Base-by-base conservation (phyloP, 108 stramenopile species). In the Discostella pseudostelligera region DNA sequence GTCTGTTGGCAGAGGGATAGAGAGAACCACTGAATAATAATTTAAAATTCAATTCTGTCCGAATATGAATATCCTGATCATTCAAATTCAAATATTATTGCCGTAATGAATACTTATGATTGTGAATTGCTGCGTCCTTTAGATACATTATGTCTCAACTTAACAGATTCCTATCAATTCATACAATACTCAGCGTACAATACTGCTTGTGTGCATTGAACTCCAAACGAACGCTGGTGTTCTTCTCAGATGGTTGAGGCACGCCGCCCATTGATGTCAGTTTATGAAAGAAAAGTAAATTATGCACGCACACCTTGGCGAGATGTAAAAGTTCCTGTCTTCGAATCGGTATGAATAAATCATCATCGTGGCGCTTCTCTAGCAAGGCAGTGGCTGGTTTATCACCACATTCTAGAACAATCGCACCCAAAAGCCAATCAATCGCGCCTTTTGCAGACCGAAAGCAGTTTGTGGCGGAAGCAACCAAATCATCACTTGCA, bases 251-350 rank as follows among this genome's bases (percentile, higher is more conserved):
- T 42, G 6, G 2, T 2, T 25, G 21, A 5, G 14, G 22, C 13
- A 20, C 25, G 24, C 50, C 26, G 39, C 59, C 45, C 39, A 54
- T 42, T 39, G 70, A 57, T 78, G 74, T 13, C 51, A 92, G 56
- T 55, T 84, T 87, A 37, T 72, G 70, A 14, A 87, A 48, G 53
- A 81, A 92, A 5, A 92, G 50, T 0, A 84, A 83, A 53, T 89
- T 89, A 0, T 83, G 76, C 49, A 92, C 62, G 46, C 83, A 87
- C 22, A 89, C 83, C 65, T 92, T 92, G 14, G 73, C 49, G 21
- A 89, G 39, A 29, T 59, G 58, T 19, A 55, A 57, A 9, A 86
- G 29, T 57, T 89, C 90, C 2, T 66, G 70, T 48, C 75, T 79
- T 9, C 45, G 57, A n/a, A 83, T 59, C 0, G 84, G 69, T 11